A percentile compares a stretch with the other conserved stretches of the same genome.
Evolutionary conservation across 2,329 filamentous ascomycete species (phyloP).

Genomic region (Claviceps humidiphila): DNA sequence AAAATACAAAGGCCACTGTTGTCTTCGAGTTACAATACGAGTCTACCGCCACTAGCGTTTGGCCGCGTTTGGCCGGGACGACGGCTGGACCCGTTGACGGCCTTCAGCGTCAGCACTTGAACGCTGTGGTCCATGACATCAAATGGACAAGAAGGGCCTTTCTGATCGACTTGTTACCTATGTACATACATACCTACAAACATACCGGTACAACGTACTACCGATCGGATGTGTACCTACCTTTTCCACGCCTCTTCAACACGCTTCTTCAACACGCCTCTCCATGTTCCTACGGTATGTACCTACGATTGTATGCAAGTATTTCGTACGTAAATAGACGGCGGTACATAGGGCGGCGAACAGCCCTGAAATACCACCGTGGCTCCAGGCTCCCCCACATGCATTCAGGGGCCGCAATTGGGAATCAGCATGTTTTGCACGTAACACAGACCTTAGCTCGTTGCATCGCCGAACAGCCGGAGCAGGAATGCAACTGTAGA

Average conservation of each 20-base stretch:
- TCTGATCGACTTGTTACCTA: too few relatives aligned
- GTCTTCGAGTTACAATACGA: neutral
- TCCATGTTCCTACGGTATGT: too few relatives aligned
- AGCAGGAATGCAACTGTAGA: neutral
- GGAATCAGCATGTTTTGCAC: neutral
- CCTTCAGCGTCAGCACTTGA: neutral
- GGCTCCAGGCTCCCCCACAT: neutral
- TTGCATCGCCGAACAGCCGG: neutral
- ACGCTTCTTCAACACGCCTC: too few relatives aligned
- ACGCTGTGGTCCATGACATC: too few relatives aligned
- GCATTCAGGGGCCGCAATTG: neutral
- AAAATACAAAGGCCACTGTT: neutral
- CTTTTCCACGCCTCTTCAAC: too few relatives aligned
- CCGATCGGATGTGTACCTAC: too few relatives aligned
- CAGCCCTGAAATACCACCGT: neutral
- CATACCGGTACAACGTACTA: too few relatives aligned
- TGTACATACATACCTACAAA: too few relatives aligned
- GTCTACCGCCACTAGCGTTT: neutral
- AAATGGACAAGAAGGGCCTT: too few relatives aligned
- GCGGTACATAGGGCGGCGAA: neutral
- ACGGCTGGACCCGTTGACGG: conserved; percentile 1
- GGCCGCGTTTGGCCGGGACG: neutral
- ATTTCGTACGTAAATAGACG: too few relatives aligned
- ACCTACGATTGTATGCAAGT: too few relatives aligned
- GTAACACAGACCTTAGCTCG: neutral